Evolutionary conservation across 306 rosid species (phyloP), one percentile per base, ranked within the genome.

Genomic region (Vigna mungo): DNA sequence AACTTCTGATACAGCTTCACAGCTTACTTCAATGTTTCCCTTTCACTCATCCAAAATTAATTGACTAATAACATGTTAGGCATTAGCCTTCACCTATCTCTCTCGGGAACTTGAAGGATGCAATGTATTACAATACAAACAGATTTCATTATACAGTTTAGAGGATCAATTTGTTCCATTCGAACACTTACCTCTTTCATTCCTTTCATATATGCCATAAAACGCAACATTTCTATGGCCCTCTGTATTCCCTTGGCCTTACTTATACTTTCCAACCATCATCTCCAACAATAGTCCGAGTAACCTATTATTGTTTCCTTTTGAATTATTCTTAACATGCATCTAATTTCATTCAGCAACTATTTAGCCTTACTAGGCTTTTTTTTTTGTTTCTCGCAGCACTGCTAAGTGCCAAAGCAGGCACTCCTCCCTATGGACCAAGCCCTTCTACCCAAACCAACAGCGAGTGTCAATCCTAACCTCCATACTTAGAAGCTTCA

Each of bases 401-500:
- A 0, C n/a, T 56, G n/a, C n/a, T 2, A 13, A 2, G 65, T 0
- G 17, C 39, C 36, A 59, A 14, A 25, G 43, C 39, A 27, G 20
- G 65, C 14, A 59, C 1, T 10, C 37, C 41, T 14, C 39, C 36
- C 7, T 25, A 14, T 6, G 65, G 25, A 25, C 39, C 41, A 25
- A 59, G 18, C 39, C 64, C 41, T 27, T 30, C 66, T 30, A 27
- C 41, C 17, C 17, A 13, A 34, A 59, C 41, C 39, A 30, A 30
- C 11, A 59, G 41, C 3, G 52, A 30, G 73, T 32, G 62, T 14
- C 71, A 63, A 56, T 23, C 30, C 18, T 16, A 52, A 54, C 43
- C 44, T 0, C 11, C 49, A 30, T 20, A 75, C 34, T 49, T 46
- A 67, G 75, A 80, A 79, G 76, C 51, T 73, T 79, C 78, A 84